Evolutionary conservation across 805 yeast genomes (phyloP).

Genomic region (Lachancea quebecensis): DNA sequence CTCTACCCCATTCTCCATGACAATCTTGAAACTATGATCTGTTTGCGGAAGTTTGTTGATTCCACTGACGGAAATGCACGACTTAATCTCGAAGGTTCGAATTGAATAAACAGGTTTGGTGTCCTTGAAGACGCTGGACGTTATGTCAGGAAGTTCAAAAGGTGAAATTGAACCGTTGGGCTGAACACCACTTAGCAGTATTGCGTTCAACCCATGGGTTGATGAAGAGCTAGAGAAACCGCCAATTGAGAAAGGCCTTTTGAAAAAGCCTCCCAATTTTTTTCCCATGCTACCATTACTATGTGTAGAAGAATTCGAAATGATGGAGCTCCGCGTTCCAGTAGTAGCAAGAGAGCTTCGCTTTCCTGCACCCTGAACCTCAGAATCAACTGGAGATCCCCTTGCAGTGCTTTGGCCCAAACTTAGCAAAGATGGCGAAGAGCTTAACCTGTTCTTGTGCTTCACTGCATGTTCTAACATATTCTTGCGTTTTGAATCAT

Average conservation of each 20-base stretch:
- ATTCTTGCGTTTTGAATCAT: conserved; percentile 30
- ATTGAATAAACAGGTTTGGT: conserved; percentile 43
- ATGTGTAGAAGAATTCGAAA: conserved; percentile 14
- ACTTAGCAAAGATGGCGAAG: conserved; percentile 4
- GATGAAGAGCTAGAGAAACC: conserved; percentile 31
- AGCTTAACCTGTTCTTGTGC: conserved; percentile 14
- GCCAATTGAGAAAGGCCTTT: conserved; percentile 55
- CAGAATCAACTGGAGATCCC: not conserved
- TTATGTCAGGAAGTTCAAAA: conserved; percentile 53
- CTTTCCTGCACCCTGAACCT: conserved; percentile 2
- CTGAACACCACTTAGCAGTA: conserved; percentile 32
- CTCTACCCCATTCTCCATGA: conserved; percentile 44
- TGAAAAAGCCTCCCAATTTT: conserved; percentile 54
- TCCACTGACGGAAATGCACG: conserved; percentile 34
- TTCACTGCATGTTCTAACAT: conserved; percentile 25
- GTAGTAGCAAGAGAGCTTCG: conserved; percentile 20
- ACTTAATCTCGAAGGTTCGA: conserved; percentile 39
- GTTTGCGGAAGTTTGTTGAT: conserved; percentile 23
- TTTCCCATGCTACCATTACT: conserved; percentile 28
- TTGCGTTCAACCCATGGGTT: conserved; percentile 21
- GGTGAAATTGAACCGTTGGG: conserved; percentile 37
- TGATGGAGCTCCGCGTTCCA: conserved; percentile 16
- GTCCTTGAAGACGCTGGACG: conserved; percentile 34
- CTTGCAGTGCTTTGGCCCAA: conserved; percentile 9
- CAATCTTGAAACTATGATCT: conserved; percentile 34